Evolutionary conservation across 352 stramenopile species (phyloP).

Genomic region (Globisporangium paddicum): DNA sequence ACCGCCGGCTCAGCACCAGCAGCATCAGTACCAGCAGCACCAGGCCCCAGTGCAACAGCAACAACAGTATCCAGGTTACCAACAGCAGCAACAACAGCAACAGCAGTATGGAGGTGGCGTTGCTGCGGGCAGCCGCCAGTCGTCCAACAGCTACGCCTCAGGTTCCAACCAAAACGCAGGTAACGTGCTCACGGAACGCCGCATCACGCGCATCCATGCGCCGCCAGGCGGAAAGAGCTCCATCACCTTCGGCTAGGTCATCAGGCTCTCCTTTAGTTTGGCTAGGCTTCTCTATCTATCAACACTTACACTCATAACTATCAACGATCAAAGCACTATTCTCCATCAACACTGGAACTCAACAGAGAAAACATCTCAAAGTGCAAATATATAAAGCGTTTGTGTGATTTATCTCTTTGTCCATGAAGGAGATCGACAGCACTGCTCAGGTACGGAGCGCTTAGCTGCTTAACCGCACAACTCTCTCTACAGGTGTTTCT

Average conservation of each 20-base stretch:
- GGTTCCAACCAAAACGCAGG: slow-evolving; percentile 86
- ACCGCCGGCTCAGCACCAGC: slow-evolving; percentile 12
- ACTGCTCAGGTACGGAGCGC: too few relatives aligned
- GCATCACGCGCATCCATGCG: slow-evolving; percentile 87
- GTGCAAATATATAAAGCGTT: slow-evolving; percentile 11
- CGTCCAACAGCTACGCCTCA: slow-evolving; percentile 82
- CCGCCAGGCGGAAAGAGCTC: slow-evolving; percentile 80
- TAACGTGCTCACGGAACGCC: slow-evolving; percentile 88
- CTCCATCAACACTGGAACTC: background rate
- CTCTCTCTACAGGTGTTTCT: slow-evolving; percentile 17
- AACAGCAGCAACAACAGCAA: slow-evolving; percentile 16
- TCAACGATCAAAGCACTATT: background rate
- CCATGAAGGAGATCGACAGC: background rate
- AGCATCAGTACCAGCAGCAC: slow-evolving; percentile 20
- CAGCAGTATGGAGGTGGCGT: slow-evolving; percentile 15
- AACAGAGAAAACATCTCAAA: background rate
- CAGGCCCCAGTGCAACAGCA: slow-evolving; percentile 19
- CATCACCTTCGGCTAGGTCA: slow-evolving; percentile 63
- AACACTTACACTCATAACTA: background rate
- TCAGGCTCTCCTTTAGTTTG: background rate
- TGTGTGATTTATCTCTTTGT: slow-evolving; percentile 1
- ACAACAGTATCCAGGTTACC: slow-evolving; percentile 13
- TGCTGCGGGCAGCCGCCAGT: slow-evolving; percentile 19
- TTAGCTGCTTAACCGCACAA: too few relatives aligned
- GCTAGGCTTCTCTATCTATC: background rate